Base-by-base conservation (phyloP, 768 basidiomycete genomes). In the Fistulinella prunicolor region DNA sequence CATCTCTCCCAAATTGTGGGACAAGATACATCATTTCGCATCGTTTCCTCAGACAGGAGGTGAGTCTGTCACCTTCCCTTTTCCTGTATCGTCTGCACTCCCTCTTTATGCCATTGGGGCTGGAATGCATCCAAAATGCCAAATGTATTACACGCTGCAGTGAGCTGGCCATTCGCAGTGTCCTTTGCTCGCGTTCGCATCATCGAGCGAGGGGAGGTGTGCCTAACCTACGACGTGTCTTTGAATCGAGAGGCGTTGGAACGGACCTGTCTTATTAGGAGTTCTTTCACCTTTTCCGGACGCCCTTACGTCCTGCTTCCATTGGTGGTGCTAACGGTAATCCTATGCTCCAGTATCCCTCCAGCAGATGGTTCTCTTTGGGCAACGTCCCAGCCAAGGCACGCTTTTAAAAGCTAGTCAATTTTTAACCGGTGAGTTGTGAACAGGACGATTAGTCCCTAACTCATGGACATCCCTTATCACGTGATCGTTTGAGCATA, bases 311-410 rank as follows among this genome's bases (percentile, higher is more conserved):
- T 44, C 16, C 3, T 20, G 0, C 8, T 41, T 42, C 5, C 2
- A 6, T 38, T n/a, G 7, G 9, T 24, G 20, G 22, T 49, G 30
- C 55, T 65, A 35, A 63, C 23, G 4, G n/a, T 20, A 6, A 19
- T 24, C 19, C 6, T 10, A 4, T 38, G 4, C n/a, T 19, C n/a
- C 59, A 90, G 94, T 98, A 3, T 96, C 94, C 0, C 76, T 97
- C 17, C 89, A 96, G 69, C 95, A 98, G 71, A 97, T 99, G 94
- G 92, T 96, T 42, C 79, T 89, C 45, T 97, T 99, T 62, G 95
- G 95, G 0, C 93, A 96, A 73, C 89, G 97, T 61, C 94, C 95
- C 0, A 86, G 83, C 46, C 91, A 95, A 64, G 95, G 95, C 0
- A 99, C 95, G 0, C 76, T 99, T 10, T 71, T 97, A n/a, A 87